Base-by-base conservation (phyloP, 2,329 filamentous ascomycete genomes). In the Clonostachys chloroleuca region DNA sequence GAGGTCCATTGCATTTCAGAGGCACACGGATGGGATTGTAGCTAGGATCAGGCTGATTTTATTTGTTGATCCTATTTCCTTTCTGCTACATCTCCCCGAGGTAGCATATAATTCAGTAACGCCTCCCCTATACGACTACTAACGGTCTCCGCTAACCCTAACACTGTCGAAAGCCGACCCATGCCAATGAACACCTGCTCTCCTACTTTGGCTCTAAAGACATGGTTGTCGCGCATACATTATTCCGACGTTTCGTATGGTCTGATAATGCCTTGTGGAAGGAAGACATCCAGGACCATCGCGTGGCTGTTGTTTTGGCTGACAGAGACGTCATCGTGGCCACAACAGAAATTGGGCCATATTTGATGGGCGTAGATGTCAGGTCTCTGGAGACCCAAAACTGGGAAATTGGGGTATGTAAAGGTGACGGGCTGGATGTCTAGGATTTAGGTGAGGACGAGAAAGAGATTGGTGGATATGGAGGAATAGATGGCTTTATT, bases 181-280 rank as follows among this genome's bases (percentile, higher is more conserved):
- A 44, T 47, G 74, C 80, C n/a, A 81, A 78, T 51, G 80, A 85
- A 57, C 70, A 76, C 53, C 72, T 81, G 47, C 64, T 84, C 1
- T 78, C 75, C 54, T 85, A 81, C 55, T 84, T 84, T 48, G 80
- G 75, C 1, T 74, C 70, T 12, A 78, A 74, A 51, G 80, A 85
- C 52, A 77, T 80, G 54, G 74, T 77, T 42, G 73, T 83, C 9
- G 69, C 78, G 9, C 77, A 83, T 55, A 81, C 78, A 0, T 63
- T 84, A 1, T 70, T 72, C 12, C 65, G 81, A 12, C 71, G 77
- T 36, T 84, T 84, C 59, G 81, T 82, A 63, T 85, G 81, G 81
- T 68, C 66, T 17, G 71, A 84, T 50, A 83, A 80, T 54, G 68
- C 81, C 1, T 59, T 84, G 7, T 84, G 80, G 81, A 78, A 77